phyloP scores from a whole-genome alignment of 1,284 basidiomycete species.

The Papiliotrema nemorosa region DNA sequence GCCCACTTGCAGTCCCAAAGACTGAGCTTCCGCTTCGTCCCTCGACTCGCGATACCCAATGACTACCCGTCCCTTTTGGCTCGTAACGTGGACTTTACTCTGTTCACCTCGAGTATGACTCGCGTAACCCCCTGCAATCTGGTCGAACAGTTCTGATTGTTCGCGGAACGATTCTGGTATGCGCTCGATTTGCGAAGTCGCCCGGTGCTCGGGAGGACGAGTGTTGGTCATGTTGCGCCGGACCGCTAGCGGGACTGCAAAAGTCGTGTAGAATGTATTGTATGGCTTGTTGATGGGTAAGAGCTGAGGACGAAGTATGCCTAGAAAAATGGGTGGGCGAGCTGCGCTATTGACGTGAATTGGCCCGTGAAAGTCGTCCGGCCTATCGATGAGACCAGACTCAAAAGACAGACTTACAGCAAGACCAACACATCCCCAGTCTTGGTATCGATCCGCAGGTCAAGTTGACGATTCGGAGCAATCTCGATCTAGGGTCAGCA shows the following conservation, averaged over 20 bases:
- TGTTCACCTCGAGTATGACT: conserved; percentile 21
- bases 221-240: conserved; percentile 1
- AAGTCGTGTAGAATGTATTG: conserved; percentile 29
- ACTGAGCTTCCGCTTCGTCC: conserved; percentile 22
- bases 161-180: conserved; percentile 27
- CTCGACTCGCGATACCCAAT: conserved; percentile 26
- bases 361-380: conserved; percentile 33
- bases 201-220: conserved; percentile 14
- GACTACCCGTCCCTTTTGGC: conserved; percentile 27
- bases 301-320: conserved; percentile 21
- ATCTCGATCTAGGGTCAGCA: conserved; percentile 30
- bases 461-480: conserved; percentile 28
- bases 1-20: conserved; percentile 28
- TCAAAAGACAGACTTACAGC: conserved; percentile 19
- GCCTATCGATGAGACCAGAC: conserved; percentile 14
- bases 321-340: conserved; percentile 19
- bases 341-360: conserved; percentile 26
- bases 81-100: conserved; percentile 27
- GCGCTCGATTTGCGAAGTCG: conserved; percentile 18
- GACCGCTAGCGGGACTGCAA: conserved; percentile 21
- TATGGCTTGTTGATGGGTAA: conserved; percentile 29
- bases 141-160: conserved; percentile 29
- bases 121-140: conserved; percentile 19
- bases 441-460: conserved; percentile 32
- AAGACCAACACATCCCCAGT: conserved; percentile 39